phyloP scores from a whole-genome alignment of 108 stramenopile species.

The Nitzschia sp. region DNA sequence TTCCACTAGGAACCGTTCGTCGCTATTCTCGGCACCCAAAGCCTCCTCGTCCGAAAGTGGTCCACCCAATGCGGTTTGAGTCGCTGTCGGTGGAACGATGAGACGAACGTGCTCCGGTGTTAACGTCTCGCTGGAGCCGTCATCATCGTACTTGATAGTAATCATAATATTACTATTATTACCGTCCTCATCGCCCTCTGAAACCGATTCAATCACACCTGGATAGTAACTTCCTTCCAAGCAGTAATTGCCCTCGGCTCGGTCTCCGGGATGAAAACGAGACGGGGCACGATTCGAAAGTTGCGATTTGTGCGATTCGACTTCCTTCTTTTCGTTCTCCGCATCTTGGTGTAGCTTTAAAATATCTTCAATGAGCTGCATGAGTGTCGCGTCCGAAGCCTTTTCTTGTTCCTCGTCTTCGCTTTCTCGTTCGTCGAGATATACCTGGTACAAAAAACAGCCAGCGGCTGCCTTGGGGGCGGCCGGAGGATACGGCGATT shows the following conservation, averaged over 20 bases:
- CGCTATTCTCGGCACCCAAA: constrained; percentile 47
- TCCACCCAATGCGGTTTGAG: constrained; percentile 40
- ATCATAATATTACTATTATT: constrained; percentile 38
- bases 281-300: neutral
- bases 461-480: constrained; percentile 69
- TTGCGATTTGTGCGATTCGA: constrained; percentile 4
- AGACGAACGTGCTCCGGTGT: constrained; percentile 47
- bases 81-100: constrained; percentile 30
- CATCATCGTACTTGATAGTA: constrained; percentile 66
- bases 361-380: constrained; percentile 50
- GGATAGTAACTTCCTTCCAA: constrained; percentile 74
- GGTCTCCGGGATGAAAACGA: constrained; percentile 56
- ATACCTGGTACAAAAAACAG: constrained; percentile 65
- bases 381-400: constrained; percentile 36
- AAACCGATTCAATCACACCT: constrained; percentile 50
- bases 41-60: constrained; percentile 71
- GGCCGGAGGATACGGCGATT: constrained; percentile 24
- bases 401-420: constrained; percentile 32
- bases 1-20: constrained; percentile 55
- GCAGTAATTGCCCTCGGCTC: constrained; percentile 66
- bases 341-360: constrained; percentile 37
- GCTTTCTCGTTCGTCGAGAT: constrained; percentile 52
- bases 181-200: constrained; percentile 59
- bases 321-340: constrained; percentile 18
- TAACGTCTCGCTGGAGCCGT: constrained; percentile 65